Evolutionary conservation across 116 monocot species (phyloP).

Genomic region (Thalassia testudinum): DNA sequence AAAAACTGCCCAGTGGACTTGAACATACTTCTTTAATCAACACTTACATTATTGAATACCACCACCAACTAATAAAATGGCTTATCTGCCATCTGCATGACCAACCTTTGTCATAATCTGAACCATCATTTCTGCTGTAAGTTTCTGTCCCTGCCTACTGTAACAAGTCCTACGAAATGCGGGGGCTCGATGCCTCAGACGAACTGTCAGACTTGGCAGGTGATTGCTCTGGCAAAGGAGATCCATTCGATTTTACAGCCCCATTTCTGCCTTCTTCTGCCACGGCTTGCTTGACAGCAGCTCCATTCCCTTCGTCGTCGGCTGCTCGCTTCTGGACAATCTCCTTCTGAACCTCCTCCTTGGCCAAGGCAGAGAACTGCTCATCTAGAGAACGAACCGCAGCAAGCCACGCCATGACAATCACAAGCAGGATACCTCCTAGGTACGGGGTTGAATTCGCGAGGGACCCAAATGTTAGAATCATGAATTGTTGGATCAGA

Average conservation of each 20-base stretch:
- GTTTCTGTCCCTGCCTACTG: too few relatives aligned
- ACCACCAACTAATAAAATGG: too few relatives aligned
- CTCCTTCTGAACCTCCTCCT: conserved; percentile 19
- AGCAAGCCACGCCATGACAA: conserved; percentile 14
- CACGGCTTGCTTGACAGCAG: not conserved
- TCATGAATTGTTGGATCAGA: conserved; percentile 48
- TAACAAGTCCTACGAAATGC: too few relatives aligned
- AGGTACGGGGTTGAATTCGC: conserved; percentile 46
- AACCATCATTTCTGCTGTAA: too few relatives aligned
- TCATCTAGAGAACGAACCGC: conserved; percentile 12
- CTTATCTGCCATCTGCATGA: too few relatives aligned
- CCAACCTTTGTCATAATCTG: too few relatives aligned
- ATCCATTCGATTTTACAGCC: not conserved
- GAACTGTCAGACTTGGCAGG: too few relatives aligned
- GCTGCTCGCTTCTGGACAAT: conserved; percentile 12
- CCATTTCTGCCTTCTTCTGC: not conserved
- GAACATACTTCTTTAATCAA: too few relatives aligned
- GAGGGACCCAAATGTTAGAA: conserved; percentile 35
- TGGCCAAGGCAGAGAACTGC: conserved; percentile 16
- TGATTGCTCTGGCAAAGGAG: not conserved
- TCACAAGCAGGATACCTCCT: conserved; percentile 25
- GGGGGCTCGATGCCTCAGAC: too few relatives aligned
- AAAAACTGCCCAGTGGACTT: too few relatives aligned
- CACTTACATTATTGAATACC: too few relatives aligned
- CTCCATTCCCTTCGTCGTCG: not conserved